Percentiles rank a stretch among this genome's conserved stretches.
phyloP scores from a whole-genome alignment of 495 filamentous ascomycete species.

The Chaetomium fimeti region DNA sequence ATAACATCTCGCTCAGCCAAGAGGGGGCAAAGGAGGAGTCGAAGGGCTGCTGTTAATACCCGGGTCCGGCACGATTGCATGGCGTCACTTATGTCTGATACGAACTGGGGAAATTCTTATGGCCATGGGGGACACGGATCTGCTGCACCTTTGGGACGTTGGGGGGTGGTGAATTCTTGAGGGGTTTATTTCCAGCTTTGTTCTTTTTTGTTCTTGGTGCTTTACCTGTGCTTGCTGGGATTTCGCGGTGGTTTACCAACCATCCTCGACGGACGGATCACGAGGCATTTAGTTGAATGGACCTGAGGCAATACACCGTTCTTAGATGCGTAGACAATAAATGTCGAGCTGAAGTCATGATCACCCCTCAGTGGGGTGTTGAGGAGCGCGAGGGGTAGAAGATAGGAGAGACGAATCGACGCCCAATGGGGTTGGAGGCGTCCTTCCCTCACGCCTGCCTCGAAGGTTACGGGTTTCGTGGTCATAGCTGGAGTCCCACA shows the following conservation, averaged over 20 bases:
- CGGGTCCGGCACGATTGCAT: slow-evolving; percentile 44
- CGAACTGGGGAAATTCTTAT: slow-evolving; percentile 36
- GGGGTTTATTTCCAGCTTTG: slow-evolving; percentile 33
- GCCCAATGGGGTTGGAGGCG: neutral
- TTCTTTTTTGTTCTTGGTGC: slow-evolving; percentile 36
- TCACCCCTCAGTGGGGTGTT: neutral
- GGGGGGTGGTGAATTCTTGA: slow-evolving; percentile 25
- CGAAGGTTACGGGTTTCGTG: neutral
- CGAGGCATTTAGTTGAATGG: slow-evolving; percentile 38
- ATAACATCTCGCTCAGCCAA: slow-evolving; percentile 79
- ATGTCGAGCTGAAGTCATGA: neutral
- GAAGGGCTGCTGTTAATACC: slow-evolving; percentile 73
- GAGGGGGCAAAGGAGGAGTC: slow-evolving; percentile 63
- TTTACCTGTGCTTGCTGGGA: slow-evolving; percentile 30
- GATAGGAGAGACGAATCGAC: neutral
- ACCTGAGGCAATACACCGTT: slow-evolving; percentile 30
- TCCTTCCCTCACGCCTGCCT: neutral
- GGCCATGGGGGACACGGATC: slow-evolving; percentile 41
- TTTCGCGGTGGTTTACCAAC: slow-evolving; percentile 27
- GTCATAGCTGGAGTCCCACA: neutral
- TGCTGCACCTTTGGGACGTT: slow-evolving; percentile 40
- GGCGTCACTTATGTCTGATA: slow-evolving; percentile 49
- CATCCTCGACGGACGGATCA: slow-evolving; percentile 31
- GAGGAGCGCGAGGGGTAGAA: neutral
- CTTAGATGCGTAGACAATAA: slow-evolving; percentile 1